Base-by-base conservation (phyloP, 805 yeast species). In the Ogataea sp. region DNA sequence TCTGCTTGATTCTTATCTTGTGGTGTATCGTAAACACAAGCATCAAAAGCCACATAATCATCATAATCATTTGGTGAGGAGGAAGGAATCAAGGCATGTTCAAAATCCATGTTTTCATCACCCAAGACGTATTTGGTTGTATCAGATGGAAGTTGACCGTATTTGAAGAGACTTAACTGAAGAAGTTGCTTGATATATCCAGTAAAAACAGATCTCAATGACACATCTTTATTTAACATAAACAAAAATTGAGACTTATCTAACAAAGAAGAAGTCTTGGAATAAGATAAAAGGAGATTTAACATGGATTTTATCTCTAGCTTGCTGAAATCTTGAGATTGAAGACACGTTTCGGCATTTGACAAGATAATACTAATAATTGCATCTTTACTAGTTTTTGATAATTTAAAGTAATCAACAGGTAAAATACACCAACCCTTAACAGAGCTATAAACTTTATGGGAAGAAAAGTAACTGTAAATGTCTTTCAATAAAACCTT, bases 201-300 rank as follows among this genome's bases (percentile, higher is more conserved):
- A 5, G 7, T 20, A 23, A 21, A 23, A 24, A 37, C 3, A 9
- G 35, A 20, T 18, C 21, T 23, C 8, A 20, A 23, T 11, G 35
- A 23, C 32, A 34, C 13, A 18, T 29, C 7, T 17, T 15, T n/a
- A 34, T 26, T 25, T 17, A 24, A 15, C 11, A 16, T 20, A 31
- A 20, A 5, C 32, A 37, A 18, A 23, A 15, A n/a, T 24, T 46
- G 46, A 11, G 38, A 33, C 33, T 50, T 54, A 6, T 45, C 46
- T 13, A 52, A 42, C 20, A 52, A 39, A 6, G 49, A 47, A 29
- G 36, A 11, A 0, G 49, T 32, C 21, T 36, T 44, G 18, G 44
- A 43, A 17, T 34, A 31, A 40, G 50, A 51, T 14, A 50, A 30
- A 26, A 50, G 45, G 25, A 36, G 18, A 6, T 47, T 49, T 32